Base-by-base conservation (phyloP, 2,329 filamentous ascomycete species). In the Aspergillus unguis region DNA sequence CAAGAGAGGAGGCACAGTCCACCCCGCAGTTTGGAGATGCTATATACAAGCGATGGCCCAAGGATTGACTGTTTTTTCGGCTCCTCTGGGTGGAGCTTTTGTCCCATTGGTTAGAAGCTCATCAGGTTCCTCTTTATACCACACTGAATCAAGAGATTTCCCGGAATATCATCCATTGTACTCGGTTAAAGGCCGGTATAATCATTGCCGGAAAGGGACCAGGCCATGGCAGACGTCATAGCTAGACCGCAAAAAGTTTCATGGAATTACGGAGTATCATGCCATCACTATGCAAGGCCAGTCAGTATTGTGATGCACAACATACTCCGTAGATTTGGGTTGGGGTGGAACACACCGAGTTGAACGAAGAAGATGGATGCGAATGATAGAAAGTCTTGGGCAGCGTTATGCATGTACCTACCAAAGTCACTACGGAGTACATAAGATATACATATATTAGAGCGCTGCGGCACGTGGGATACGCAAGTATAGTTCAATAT, bases 191-290 rank as follows among this genome's bases (percentile, higher is more conserved):
- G 25, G n/a, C 28, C 41, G 28, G 41, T 29, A 44, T 27, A 44
- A 43, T 6, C 8, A 44, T 44, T 8, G 2, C 11, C 28, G 11
- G 41, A 5, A 44, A 4, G 29, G 5, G 6, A 38, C 17, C 36
- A 25, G 36, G 36, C 11, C 41, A 44, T 44, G 41, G 41, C 41
- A 44, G 26, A 44, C 41, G 41, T 44, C 41, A 44, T 33, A 32
- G 28, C 6, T 6, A 31, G n/a, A 44, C 27, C 27, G 28, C 7
- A 23, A 33, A 27, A 17, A 17, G 6, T 10, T 10, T 25, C 28
- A 27, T 7, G 17, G 7, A 32, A 11, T 8, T 8, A 25, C n/a
- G 9, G 8, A 6, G 11, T 29, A 41, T 33, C 17, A 32, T 44
- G 23, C 17, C 26, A 32, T 44, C 28, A 10, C 3, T 31, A 11